Percentiles rank a stretch among this genome's conserved stretches.
These are phyloP conservation scores for Brettanomyces naardenensis DNA, from an alignment of 805 yeast genomes.

Conservation along the genomic window DNA sequence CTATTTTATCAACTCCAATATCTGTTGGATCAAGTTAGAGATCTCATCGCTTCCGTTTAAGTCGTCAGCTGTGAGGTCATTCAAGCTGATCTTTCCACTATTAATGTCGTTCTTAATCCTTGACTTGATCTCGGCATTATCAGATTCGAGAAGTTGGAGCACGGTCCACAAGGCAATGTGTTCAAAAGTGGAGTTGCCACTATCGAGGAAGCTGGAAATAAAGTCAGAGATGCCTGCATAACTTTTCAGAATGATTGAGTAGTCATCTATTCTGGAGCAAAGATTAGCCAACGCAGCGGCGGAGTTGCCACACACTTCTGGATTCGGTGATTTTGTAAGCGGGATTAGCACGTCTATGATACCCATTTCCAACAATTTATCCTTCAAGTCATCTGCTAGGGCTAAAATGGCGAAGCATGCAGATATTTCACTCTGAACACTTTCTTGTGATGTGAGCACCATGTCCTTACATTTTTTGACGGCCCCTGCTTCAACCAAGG, in stretches of 20 bases:
- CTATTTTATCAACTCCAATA: conserved; percentile 26
- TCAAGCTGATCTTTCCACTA: conserved; percentile 25
- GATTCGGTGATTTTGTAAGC: conserved; percentile 75
- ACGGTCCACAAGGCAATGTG: conserved; percentile 98
- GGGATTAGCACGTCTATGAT: conserved; percentile 87
- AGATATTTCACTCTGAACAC: conserved; percentile 92
- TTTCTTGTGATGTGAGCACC: conserved; percentile 77
- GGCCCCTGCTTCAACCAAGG: conserved; percentile 90
- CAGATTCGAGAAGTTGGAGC: conserved; percentile 84
- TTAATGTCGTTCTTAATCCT: conserved; percentile 26
- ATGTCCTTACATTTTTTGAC: conserved; percentile 86
- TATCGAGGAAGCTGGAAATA: conserved; percentile 67
- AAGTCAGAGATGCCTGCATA: conserved; percentile 93
- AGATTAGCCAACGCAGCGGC: conserved; percentile 97
- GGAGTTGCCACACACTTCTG: conserved; percentile 96
- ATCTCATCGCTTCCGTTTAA: conserved; percentile 29
- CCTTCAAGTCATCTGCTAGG: conserved; percentile 88
- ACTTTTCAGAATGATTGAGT: conserved; percentile 64
- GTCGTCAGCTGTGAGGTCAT: conserved; percentile 26
- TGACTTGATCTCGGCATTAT: conserved; percentile 50
- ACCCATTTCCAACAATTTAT: conserved; percentile 73
- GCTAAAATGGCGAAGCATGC: conserved; percentile 98
- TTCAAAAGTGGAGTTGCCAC: conserved; percentile 89
- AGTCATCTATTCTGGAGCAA: conserved; percentile 83
- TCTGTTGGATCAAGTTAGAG: conserved; percentile 29